Evolutionary conservation across 805 yeast species (phyloP), one percentile per base, ranked within the genome.

Genomic region (Yarrowia hollandica): DNA sequence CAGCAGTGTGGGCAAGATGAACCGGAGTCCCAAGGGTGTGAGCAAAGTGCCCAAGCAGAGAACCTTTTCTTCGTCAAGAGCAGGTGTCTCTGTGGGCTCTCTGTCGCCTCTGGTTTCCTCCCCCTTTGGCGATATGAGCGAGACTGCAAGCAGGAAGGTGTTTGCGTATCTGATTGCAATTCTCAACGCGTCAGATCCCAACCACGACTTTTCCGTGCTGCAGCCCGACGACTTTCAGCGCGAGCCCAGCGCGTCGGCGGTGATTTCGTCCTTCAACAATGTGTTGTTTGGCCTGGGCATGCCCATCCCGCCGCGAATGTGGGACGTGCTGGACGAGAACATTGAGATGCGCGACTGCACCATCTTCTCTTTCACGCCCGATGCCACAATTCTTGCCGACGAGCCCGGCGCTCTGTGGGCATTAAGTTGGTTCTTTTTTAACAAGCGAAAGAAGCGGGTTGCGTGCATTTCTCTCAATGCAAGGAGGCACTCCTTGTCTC

Each of bases 51-150:
- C 42, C 35, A 52, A 52, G 18, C 58, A 52, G 15, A 7, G 58
- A 4, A 52, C 58, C 4, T 35, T 25, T 8, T 52, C 58, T 2
- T 39, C 59, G 5, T 44, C 52, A 9, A 19, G 52, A 48, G 39
- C 39, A 30, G 39, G 30, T 15, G 39, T 31, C n/a, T 12, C 55
- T 33, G 58, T 26, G 19, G 44, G 44, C 25, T 52, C 58, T 5
- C 48, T 61, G 15, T 59, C 69, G 11, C 65, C 64, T 5, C 63
- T 67, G 35, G 68, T 70, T 12, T 54, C 68, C 9, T 73, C 78
- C 3, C 98, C 98, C 0, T 94, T 94, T 74, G 99, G 99, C 0
- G 96, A 97, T 0, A 77, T 94, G 30, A 87, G 86, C 67, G 86
- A 85, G 65, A 82, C 86, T n/a, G 83, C 94, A 1, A 86, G 96